Evolutionary conservation across 176 grass and related monocot species (phyloP).

Genomic region (Dactylis glomerata): DNA sequence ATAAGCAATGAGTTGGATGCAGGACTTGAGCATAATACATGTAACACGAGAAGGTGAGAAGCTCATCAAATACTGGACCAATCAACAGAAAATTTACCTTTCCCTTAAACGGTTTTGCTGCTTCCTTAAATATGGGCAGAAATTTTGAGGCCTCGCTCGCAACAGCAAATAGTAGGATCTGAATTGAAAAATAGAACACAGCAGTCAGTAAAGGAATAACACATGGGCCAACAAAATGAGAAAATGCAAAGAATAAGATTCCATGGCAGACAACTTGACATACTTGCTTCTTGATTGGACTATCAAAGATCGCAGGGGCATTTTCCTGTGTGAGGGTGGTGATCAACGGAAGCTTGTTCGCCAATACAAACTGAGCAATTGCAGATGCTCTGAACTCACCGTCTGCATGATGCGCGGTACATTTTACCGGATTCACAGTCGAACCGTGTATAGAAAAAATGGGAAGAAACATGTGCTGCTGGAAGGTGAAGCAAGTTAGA

Average conservation of each 20-base stretch:
- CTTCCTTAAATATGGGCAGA: slow-evolving; percentile 72
- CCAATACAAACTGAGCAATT: slow-evolving; percentile 71
- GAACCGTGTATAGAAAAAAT: background rate
- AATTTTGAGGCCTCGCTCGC: slow-evolving; percentile 60
- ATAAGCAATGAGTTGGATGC: background rate
- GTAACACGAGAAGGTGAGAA: background rate
- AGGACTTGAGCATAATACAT: slow-evolving; percentile 12
- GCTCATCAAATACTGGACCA: background rate
- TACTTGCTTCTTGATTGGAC: slow-evolving; percentile 92
- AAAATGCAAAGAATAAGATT: background rate
- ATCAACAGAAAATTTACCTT: slow-evolving; percentile 51
- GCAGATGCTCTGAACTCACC: slow-evolving; percentile 67
- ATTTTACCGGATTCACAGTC: background rate
- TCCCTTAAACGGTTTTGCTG: slow-evolving; percentile 85
- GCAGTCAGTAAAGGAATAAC: slow-evolving; percentile 10
- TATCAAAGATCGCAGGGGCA: slow-evolving; percentile 78
- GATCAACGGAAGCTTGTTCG: slow-evolving; percentile 85
- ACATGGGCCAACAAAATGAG: background rate
- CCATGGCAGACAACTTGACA: background rate
- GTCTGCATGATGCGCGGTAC: slow-evolving; percentile 41
- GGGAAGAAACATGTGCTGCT: background rate
- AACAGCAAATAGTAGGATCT: slow-evolving; percentile 84
- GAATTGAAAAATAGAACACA: slow-evolving; percentile 4
- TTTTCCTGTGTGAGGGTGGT: slow-evolving; percentile 73
- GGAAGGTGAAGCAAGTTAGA: slow-evolving; percentile 10